Base-by-base conservation (phyloP, 768 basidiomycete genomes). In the Nevesoporus exiguus region DNA sequence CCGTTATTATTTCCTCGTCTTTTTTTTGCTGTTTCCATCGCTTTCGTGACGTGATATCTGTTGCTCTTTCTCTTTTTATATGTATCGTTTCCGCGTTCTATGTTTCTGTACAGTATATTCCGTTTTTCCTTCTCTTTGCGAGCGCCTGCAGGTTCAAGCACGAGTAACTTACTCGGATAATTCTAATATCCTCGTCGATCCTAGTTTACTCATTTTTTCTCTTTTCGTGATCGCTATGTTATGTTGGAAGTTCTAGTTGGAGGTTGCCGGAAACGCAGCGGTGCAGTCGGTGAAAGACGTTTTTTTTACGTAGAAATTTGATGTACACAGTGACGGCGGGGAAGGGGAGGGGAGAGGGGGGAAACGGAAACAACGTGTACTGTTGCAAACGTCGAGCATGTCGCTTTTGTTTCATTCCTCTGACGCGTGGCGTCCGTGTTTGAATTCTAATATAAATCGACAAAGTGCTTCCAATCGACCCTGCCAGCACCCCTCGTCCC, bases 151-250 rank as follows among this genome's bases (percentile, higher is more conserved):
- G 66, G 61, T 68, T 46, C 63, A 66, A 34, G 57, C 43, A 63
- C 66, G 64, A 66, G 66, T 68, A 66, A 61, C 64, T 68, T 66
- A 66, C 63, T 66, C 59, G 65, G 57, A 63, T 67, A 67, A 63
- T 67, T 57, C 61, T 66, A 66, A 66, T 66, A n/a, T n/a, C n/a
- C 55, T 55, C 46, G 30, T 58, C 49, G 48, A 31, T 44, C 54
- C 40, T 66, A 53, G 53, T 55, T 39, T 57, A 49, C 22, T 6
- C 15, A 10, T 41, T 25, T 29, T 19, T 33, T 19, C 33, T 47
- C 30, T n/a, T 43, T 30, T n/a, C n/a, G 4, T 9, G 45, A 48
- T 55, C 49, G 51, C 39, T 57, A 65, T 55, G 57, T 14, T 55
- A 66, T 47, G 49, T 55, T 58, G 51, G 51, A 30, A 30, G 41